Percentiles rank a stretch among this genome's conserved stretches.
Evolutionary conservation across 371 early-diverging fungal genomes (phyloP).

Genomic region (Mucor irregularis): DNA sequence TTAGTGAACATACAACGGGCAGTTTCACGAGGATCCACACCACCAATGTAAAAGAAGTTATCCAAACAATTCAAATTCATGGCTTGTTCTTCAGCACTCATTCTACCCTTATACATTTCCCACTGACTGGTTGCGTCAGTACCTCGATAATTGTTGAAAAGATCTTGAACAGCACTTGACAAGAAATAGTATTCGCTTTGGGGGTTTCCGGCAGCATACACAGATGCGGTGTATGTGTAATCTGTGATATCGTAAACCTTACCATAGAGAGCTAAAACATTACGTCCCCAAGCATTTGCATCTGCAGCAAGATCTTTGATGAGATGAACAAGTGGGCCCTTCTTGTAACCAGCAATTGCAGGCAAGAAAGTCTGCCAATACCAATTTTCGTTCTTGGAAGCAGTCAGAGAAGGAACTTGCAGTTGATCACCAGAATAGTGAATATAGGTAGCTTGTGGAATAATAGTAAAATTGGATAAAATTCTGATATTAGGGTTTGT

Average conservation of each 20-base stretch:
- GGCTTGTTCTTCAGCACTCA: constrained; percentile 26
- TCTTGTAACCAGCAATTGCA: constrained; percentile 54
- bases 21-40: constrained; percentile 76
- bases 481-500: constrained; percentile 22
- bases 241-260: constrained; percentile 70
- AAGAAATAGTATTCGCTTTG: constrained; percentile 51
- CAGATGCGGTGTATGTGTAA: constrained; percentile 60
- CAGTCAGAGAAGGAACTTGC: background rate
- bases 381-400: constrained; percentile 37
- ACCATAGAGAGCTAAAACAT: constrained; percentile 59
- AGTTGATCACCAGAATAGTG: constrained; percentile 33
- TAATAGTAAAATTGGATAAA: constrained; percentile 16
- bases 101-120: constrained; percentile 27
- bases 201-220: constrained; percentile 7
- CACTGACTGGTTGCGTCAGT: constrained; percentile 60
- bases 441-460: constrained; percentile 12
- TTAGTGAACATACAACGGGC: constrained; percentile 82
- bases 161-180: constrained; percentile 41
- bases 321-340: constrained; percentile 60
- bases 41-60: constrained; percentile 80
- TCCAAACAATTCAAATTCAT: constrained; percentile 68
- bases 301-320: constrained; percentile 40
- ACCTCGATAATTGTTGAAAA: constrained; percentile 65
- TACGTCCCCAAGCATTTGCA: constrained; percentile 31
- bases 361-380: constrained; percentile 61